Evolutionary conservation across 1,284 basidiomycete species (phyloP).

Genomic region (Malassezia slooffiae): DNA sequence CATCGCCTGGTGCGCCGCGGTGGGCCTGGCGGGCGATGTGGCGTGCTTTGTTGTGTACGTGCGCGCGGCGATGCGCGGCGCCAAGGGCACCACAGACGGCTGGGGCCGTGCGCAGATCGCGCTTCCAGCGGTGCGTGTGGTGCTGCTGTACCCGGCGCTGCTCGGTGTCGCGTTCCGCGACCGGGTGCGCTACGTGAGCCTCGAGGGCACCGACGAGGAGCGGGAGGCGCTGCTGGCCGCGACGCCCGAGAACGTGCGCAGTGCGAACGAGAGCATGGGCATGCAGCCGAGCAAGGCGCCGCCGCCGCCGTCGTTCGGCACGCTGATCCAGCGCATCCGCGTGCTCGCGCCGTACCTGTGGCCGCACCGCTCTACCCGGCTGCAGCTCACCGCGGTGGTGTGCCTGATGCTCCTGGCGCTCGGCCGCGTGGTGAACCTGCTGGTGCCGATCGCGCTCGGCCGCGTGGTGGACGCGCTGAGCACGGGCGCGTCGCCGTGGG

Average conservation of each 20-base stretch:
- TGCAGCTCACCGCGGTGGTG: constrained; percentile 61
- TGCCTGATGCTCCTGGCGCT: constrained; percentile 61
- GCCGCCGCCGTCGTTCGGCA: constrained; percentile 32
- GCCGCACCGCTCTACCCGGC: constrained; percentile 58
- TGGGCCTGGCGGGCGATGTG: constrained; percentile 20
- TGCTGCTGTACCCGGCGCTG: constrained; percentile 18
- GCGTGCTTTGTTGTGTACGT: constrained; percentile 22
- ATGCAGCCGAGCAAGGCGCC: constrained; percentile 27
- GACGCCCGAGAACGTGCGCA: constrained; percentile 17
- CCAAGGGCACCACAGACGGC: too few species aligned
- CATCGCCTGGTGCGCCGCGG: constrained; percentile 17
- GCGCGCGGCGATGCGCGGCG: constrained; percentile 16
- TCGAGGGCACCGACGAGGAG: constrained; percentile 3
- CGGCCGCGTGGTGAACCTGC: constrained; percentile 64
- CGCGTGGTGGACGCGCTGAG: constrained; percentile 53
- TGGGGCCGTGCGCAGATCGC: constrained; percentile 33
- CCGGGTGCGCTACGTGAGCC: neutral
- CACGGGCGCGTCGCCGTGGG: constrained; percentile 25
- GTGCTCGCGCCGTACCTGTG: constrained; percentile 68
- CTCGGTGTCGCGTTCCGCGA: neutral
- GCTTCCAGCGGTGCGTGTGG: constrained; percentile 24
- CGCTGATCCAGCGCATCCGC: constrained; percentile 49
- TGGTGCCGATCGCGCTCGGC: constrained; percentile 63
- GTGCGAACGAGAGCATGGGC: constrained; percentile 35
- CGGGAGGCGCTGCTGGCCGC: constrained; percentile 12